Percentiles rank a stretch among this genome's conserved stretches.
phyloP scores from a whole-genome alignment of 306 rosid genomes.

The Lathyrus sativus region DNA sequence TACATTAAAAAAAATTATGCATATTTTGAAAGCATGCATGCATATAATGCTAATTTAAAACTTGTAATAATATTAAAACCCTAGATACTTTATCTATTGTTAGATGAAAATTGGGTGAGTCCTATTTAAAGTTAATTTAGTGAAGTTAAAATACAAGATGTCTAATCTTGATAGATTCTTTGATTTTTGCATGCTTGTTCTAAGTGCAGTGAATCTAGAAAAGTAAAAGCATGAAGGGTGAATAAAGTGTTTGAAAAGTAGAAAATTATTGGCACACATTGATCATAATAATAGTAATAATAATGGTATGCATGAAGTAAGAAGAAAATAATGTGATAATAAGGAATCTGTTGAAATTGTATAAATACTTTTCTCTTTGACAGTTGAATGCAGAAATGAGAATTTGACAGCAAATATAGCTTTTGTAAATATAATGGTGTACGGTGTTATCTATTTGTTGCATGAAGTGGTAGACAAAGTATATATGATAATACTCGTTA shows the following conservation, averaged over 20 bases:
- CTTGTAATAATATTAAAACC: constrained; percentile 1
- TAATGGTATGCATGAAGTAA: constrained; percentile 43
- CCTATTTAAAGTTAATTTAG: not conserved
- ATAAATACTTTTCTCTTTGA: constrained; percentile 14
- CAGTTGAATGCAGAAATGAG: constrained; percentile 36
- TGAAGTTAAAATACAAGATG: not conserved
- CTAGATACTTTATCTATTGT: not conserved
- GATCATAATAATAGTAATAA: constrained; percentile 43
- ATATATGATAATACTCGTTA: constrained; percentile 47
- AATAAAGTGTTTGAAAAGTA: constrained; percentile 41
- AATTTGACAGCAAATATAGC: constrained; percentile 45
- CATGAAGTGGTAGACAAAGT: constrained; percentile 72
- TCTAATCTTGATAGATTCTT: not conserved
- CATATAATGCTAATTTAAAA: not conserved
- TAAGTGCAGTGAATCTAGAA: constrained; percentile 7
- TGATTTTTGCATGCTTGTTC: not conserved
- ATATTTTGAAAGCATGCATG: not conserved
- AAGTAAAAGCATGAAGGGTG: constrained; percentile 42
- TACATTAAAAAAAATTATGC: no score
- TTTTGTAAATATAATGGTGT: constrained; percentile 47
- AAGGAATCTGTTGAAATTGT: constrained; percentile 24
- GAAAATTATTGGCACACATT: constrained; percentile 48
- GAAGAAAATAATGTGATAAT: constrained; percentile 21
- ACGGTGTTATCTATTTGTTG: constrained; percentile 51
- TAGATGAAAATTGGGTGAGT: not conserved